Conservation (phyloP, 257 asterid genomes). For the Phtheirospermum japonicum region DNA sequence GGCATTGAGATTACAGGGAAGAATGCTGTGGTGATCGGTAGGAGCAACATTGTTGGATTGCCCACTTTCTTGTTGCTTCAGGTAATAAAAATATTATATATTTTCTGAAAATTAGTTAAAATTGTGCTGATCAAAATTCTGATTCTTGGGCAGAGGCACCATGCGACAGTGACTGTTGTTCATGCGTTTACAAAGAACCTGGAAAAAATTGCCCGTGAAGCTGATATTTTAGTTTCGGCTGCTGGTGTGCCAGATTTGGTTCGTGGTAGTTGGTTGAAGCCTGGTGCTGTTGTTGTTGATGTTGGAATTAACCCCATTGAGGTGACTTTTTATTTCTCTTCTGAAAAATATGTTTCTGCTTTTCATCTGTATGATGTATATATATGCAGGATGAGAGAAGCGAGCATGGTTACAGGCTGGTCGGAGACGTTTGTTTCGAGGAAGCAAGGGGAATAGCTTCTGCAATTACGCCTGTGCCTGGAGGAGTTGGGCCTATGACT, state of each 20-base stretch:
- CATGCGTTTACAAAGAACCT: slow-evolving; percentile 63
- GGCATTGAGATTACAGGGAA: slow-evolving; percentile 57
- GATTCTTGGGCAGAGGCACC: slow-evolving; percentile 65
- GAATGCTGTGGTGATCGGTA: slow-evolving; percentile 70
- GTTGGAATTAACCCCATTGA: slow-evolving; percentile 84
- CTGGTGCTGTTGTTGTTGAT: slow-evolving; percentile 77
- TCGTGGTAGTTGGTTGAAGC: slow-evolving; percentile 86
- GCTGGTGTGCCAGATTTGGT: slow-evolving; percentile 89
- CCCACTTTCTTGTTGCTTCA: slow-evolving; percentile 76
- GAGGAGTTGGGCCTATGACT: slow-evolving; percentile 96
- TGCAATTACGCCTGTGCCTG: slow-evolving; percentile 87
- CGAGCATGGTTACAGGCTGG: slow-evolving; percentile 65
- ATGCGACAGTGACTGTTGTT: slow-evolving; percentile 77
- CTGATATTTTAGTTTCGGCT: slow-evolving; percentile 78
- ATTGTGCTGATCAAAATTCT: not conserved
- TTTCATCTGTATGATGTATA: not conserved
- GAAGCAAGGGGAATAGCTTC: slow-evolving; percentile 73
- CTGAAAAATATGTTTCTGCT: not conserved
- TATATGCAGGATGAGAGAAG: slow-evolving; percentile 46
- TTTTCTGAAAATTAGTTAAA: no score
- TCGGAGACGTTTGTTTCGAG: slow-evolving; percentile 79
- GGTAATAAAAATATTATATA: slow-evolving; percentile 34
- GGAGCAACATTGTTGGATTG: slow-evolving; percentile 91
- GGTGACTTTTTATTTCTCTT: slow-evolving; percentile 39
- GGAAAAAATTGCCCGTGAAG: slow-evolving; percentile 66